Evolutionary conservation across 2,329 filamentous ascomycete genomes (phyloP), one percentile per base, ranked within the genome.

Genomic region (Sporothrix variecibatus): DNA sequence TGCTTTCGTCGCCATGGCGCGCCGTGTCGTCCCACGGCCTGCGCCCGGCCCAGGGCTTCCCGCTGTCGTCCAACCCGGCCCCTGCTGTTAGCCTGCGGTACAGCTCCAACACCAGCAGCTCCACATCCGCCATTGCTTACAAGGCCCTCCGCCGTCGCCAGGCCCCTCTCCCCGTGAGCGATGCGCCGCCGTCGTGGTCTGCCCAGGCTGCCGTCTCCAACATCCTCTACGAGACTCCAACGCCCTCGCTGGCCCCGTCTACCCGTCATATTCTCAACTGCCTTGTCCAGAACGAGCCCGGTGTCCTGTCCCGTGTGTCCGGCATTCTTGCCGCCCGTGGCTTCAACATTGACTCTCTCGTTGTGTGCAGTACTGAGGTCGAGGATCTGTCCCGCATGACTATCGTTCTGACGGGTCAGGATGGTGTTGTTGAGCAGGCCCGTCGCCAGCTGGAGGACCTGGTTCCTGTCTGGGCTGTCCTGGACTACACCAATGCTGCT

Each of bases 331-430:
- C 96, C 15, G 96, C 96, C 60, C 91, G 96, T 75, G 96, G 96
- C 77, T 99, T 99, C 90, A 99, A 99, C 87, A 99, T 99, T 80
- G 96, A 99, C 88, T 97, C 93, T 72, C 87, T 99, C 77, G 96
- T 99, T 73, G 96, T 99, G 76, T 99, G 96, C 87, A 96, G 93
- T 84, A 99, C 96, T 76, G 96, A 99, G 84, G 95, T 99, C 34
- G 93, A 95, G 79, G 96, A 99, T 80, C 88, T 99, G 72, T 97
- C 94, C 46, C 94, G 96, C 81, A 99, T 99, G 96, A 99, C 96
- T 74, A 98, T 99, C 80, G 96, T 99, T 77, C 88, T 99, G 71
- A 94, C 94, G 73, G 96, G 96, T 17, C 95, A 98, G 84, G 96
- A 98, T 80, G 95, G 95, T 72, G 95, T 98, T 49, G 94, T 99